A percentile compares a stretch with the other conserved stretches of the same genome.
phyloP scores from a whole-genome alignment of 352 stramenopile species.

The Plasmopara halstedii region DNA sequence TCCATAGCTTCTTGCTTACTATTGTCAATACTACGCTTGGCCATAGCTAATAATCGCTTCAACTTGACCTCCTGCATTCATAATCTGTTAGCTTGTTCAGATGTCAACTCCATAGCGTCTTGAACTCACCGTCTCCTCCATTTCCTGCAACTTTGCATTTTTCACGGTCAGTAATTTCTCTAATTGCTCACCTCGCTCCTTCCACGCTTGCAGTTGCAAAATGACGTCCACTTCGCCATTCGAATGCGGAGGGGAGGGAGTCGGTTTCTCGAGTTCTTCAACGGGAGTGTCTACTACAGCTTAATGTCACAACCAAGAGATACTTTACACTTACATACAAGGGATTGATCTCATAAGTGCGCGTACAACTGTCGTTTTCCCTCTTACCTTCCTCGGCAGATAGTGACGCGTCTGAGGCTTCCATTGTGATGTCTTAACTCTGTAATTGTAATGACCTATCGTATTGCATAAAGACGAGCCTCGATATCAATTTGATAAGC shows the following conservation, averaged over 20 bases:
- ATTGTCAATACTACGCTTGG: constrained; percentile 87
- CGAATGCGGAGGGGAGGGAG: constrained; percentile 12
- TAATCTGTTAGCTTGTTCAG: not conserved
- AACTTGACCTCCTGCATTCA: constrained; percentile 56
- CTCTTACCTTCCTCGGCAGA: constrained; percentile 16
- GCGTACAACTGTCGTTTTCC: constrained; percentile 4
- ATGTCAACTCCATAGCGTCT: not conserved
- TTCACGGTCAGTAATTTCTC: constrained; percentile 64
- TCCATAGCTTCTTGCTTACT: constrained; percentile 74
- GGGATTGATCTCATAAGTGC: no score
- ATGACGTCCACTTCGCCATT: constrained; percentile 14
- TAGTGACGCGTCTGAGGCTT: constrained; percentile 5
- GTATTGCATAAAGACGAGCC: constrained; percentile 2
- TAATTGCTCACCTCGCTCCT: constrained; percentile 51
- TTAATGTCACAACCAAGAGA: not conserved
- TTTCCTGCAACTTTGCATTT: constrained; percentile 61
- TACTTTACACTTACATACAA: not conserved
- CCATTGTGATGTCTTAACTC: constrained; percentile 13
- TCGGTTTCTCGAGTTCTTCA: constrained; percentile 5
- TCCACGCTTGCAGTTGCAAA: constrained; percentile 40
- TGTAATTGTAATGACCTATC: constrained; percentile 5
- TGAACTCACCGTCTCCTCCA: constrained; percentile 55
- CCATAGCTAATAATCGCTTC: constrained; percentile 76
- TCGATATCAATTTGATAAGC: no score
- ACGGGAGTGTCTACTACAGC: constrained; percentile 5